phyloP scores from a whole-genome alignment of 148 eudicot species.

The Chenopodium berlandieri region DNA sequence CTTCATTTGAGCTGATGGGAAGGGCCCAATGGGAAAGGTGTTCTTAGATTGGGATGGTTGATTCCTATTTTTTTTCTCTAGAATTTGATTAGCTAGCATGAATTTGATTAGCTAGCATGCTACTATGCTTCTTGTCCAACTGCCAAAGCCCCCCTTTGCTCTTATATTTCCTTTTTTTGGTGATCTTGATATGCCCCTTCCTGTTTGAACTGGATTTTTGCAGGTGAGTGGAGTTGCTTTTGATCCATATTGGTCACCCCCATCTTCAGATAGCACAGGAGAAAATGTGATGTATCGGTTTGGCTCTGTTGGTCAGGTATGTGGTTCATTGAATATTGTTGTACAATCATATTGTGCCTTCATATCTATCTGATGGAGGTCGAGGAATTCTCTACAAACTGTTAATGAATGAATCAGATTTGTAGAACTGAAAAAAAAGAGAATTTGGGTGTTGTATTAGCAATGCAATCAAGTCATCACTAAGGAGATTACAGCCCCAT shows the following conservation, averaged over 20 bases:
- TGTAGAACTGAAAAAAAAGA: no score
- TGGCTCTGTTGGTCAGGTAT: conserved; percentile 91
- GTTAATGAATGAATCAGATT: no score
- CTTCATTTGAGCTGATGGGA: background rate
- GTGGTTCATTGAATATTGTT: background rate
- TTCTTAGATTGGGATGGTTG: background rate
- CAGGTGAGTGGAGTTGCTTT: conserved; percentile 92
- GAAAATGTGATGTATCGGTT: conserved; percentile 73
- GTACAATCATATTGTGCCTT: background rate
- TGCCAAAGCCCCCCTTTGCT: background rate
- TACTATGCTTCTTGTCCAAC: background rate
- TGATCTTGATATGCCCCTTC: background rate
- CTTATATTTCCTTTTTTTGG: background rate
- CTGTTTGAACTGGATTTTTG: conserved; percentile 9
- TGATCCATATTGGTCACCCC: conserved; percentile 76
- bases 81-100: no score
- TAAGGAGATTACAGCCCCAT: no score
- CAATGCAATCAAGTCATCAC: no score
- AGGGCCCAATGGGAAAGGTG: background rate
- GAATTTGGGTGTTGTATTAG: no score
- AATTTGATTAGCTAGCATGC: no score
- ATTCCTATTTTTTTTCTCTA: background rate
- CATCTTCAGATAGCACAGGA: conserved; percentile 53
- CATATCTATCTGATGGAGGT: conserved; percentile 7
- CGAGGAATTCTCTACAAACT: background rate